These are phyloP conservation scores for Dendryphion nanum DNA, from an alignment of 2,329 filamentous ascomycete species.

Conservation along the genomic window DNA sequence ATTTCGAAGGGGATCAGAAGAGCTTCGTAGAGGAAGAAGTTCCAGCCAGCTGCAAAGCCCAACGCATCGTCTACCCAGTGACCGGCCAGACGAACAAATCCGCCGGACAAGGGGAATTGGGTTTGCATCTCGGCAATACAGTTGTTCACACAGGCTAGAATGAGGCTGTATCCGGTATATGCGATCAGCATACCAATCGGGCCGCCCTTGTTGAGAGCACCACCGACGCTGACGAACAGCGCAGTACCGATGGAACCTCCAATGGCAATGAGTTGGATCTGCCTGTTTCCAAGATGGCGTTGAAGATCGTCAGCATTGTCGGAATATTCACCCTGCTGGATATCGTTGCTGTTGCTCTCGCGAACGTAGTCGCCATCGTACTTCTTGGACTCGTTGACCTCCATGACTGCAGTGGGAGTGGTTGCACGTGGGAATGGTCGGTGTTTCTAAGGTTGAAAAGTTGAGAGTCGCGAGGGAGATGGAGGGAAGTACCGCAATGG, in stretches of 20 bases:
- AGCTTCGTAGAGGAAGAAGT: slow-evolving; percentile 49
- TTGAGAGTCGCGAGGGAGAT: too few relatives aligned
- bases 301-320: slow-evolving; percentile 19
- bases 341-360: slow-evolving; percentile 27
- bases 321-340: slow-evolving; percentile 9
- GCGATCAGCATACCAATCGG: slow-evolving; percentile 58
- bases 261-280: slow-evolving; percentile 43
- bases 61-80: slow-evolving; percentile 66
- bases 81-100: slow-evolving; percentile 64
- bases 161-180: slow-evolving; percentile 55
- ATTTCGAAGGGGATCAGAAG: slow-evolving; percentile 52
- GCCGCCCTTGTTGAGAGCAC: slow-evolving; percentile 52
- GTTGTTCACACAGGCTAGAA: slow-evolving; percentile 64
- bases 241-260: slow-evolving; percentile 44
- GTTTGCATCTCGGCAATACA: slow-evolving; percentile 64
- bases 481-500: too few relatives aligned
- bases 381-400: slow-evolving; percentile 24
- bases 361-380: slow-evolving; percentile 29
- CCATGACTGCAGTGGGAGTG: too few relatives aligned
- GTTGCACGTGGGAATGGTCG: too few relatives aligned
- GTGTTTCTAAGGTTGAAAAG: too few relatives aligned
- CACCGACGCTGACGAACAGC: slow-evolving; percentile 62
- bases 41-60: slow-evolving; percentile 53
- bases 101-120: slow-evolving; percentile 62
- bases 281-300: slow-evolving; percentile 40